Evolutionary conservation across 768 basidiomycete genomes (phyloP).

Genomic region (Pleurotus giganteus): DNA sequence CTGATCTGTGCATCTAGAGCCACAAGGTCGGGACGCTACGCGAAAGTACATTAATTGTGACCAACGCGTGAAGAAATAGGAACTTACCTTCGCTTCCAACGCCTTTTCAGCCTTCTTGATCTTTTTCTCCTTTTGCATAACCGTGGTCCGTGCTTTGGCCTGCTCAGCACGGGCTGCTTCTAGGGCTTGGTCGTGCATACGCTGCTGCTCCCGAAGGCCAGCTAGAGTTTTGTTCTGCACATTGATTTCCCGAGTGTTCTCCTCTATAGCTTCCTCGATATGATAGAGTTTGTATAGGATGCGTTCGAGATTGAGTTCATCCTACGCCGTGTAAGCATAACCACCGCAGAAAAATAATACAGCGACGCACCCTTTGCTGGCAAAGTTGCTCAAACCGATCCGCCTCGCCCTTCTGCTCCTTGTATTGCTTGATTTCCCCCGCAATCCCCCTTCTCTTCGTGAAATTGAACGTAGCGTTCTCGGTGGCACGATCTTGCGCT

Average conservation of each 20-base stretch:
- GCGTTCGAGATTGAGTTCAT: conserved; percentile 78
- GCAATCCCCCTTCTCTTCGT: conserved; percentile 91
- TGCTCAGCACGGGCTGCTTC: conserved; percentile 77
- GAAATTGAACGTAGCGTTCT: conserved; percentile 93
- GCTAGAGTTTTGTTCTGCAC: conserved; percentile 71
- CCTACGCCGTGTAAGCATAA: conserved; percentile 38
- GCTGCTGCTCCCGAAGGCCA: conserved; percentile 68
- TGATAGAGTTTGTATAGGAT: conserved; percentile 88
- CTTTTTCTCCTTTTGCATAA: conserved; percentile 81
- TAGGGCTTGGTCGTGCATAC: conserved; percentile 65
- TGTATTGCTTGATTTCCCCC: conserved; percentile 95
- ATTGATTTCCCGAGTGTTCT: conserved; percentile 66
- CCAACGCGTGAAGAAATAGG: background rate
- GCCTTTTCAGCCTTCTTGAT: conserved; percentile 92
- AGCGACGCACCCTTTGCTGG: conserved; percentile 60
- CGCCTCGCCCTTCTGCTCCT: conserved; percentile 94
- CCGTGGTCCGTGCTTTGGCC: conserved; percentile 68
- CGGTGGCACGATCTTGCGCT: conserved; percentile 86
- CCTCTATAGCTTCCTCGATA: conserved; percentile 80
- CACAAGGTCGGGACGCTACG: conserved; percentile 81
- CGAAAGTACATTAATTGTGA: background rate
- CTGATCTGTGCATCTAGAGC: conserved; percentile 84
- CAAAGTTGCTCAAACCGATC: conserved; percentile 80
- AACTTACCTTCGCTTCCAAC: conserved; percentile 73
- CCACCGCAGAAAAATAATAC: background rate